These are phyloP conservation scores for Elongisporangium prolatum DNA, from an alignment of 352 stramenopile species.

Conservation along the genomic window DNA sequence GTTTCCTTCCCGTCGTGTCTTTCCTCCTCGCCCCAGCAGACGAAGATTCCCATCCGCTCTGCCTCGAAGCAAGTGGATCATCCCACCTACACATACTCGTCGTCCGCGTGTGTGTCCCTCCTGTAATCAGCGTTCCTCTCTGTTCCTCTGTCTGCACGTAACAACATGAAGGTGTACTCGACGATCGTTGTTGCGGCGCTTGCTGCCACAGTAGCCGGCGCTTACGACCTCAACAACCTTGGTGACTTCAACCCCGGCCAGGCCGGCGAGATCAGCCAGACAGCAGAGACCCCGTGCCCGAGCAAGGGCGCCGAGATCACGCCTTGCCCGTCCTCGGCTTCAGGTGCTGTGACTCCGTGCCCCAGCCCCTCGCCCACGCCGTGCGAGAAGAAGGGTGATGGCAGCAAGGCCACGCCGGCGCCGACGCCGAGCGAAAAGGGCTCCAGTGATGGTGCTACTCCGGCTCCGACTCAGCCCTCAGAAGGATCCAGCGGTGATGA, in stretches of 20 bases:
- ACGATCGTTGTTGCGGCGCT: background rate
- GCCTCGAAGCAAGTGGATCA: background rate
- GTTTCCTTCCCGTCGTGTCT: background rate
- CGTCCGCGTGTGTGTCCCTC: background rate
- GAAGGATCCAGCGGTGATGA: background rate
- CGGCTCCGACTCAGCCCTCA: background rate
- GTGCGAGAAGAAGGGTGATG: background rate
- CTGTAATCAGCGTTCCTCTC: background rate
- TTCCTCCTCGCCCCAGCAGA: background rate
- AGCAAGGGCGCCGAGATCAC: background rate
- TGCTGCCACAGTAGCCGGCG: background rate
- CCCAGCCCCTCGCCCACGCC: background rate
- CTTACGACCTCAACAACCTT: background rate
- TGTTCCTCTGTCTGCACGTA: background rate
- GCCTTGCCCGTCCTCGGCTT: background rate
- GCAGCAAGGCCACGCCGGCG: background rate
- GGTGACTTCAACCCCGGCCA: background rate
- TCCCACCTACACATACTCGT: background rate
- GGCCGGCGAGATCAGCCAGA: background rate
- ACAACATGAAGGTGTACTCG: background rate
- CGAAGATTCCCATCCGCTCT: background rate
- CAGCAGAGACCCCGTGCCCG: background rate
- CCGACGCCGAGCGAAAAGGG: background rate
- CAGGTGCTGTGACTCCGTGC: background rate
- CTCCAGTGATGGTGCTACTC: background rate